Evolutionary conservation across 345 rosid genomes (phyloP).

Genomic region (Rhizophora apiculata): DNA sequence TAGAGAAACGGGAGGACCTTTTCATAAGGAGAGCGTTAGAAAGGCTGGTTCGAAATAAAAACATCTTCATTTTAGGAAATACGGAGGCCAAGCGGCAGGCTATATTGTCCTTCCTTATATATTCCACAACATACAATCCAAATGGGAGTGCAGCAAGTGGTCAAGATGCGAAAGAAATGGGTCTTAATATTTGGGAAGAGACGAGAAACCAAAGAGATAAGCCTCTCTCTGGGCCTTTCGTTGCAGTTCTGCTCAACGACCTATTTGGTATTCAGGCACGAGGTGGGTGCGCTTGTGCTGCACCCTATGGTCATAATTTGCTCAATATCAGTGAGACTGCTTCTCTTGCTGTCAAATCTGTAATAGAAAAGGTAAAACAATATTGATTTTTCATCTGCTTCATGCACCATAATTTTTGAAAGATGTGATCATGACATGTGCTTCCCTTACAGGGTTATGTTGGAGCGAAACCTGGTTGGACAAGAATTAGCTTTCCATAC

Average conservation of each 20-base stretch:
- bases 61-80: constrained; percentile 46
- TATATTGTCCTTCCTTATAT: constrained; percentile 50
- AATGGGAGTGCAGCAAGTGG: not conserved
- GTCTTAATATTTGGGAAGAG: constrained; percentile 39
- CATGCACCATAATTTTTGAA: not conserved
- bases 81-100: constrained; percentile 35
- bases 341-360: constrained; percentile 35
- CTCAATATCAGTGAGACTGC: constrained; percentile 27
- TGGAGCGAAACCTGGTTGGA: constrained; percentile 61
- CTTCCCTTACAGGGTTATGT: constrained; percentile 32
- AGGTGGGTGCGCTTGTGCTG: constrained; percentile 66
- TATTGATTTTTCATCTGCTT: not conserved
- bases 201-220: constrained; percentile 40
- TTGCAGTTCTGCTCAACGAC: constrained; percentile 52
- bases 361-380: constrained; percentile 41
- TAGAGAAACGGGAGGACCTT: constrained; percentile 31
- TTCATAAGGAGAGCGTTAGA: constrained; percentile 38
- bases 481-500: constrained; percentile 67
- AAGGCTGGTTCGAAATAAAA: constrained; percentile 41
- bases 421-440: too few species aligned
- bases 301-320: constrained; percentile 59
- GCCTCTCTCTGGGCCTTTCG: constrained; percentile 56
- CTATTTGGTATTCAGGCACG: constrained; percentile 66
- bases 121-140: constrained; percentile 29
- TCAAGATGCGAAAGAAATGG: not conserved